These are phyloP conservation scores for Leucaena leucocephala DNA, from an alignment of 306 rosid species.

Conservation along the genomic window DNA sequence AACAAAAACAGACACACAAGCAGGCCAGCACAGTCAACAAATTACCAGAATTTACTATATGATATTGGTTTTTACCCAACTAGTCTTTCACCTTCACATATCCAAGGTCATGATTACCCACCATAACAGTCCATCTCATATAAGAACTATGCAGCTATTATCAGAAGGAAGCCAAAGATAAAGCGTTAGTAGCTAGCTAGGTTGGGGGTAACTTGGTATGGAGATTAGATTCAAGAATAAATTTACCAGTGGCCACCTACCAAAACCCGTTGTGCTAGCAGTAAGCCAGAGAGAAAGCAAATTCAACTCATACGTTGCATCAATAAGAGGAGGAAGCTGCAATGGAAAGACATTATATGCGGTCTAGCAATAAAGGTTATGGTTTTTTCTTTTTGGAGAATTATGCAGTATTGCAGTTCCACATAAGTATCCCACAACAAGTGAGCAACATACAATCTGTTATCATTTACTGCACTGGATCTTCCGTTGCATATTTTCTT, in stretches of 20 bases:
- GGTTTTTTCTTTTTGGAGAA: too few species aligned
- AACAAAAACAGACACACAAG: background rate
- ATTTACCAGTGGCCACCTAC: background rate
- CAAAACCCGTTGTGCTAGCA: background rate
- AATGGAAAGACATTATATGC: background rate
- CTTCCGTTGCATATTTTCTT: too few species aligned
- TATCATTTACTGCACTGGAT: too few species aligned
- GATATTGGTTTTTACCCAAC: background rate
- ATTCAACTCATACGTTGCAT: background rate
- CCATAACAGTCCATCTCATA: background rate
- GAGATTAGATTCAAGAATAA: background rate
- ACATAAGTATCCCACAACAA: too few species aligned
- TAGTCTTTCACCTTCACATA: background rate
- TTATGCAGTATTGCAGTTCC: too few species aligned
- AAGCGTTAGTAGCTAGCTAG: background rate
- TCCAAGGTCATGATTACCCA: background rate
- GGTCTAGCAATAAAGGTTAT: too few species aligned
- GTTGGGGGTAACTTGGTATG: background rate
- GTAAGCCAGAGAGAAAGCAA: background rate
- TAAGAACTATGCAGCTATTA: background rate
- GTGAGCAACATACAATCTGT: too few species aligned
- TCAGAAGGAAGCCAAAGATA: background rate
- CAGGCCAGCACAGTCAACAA: background rate
- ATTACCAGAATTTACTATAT: constrained; percentile 1
- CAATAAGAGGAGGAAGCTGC: background rate